These are phyloP conservation scores for Hammondia hammondi DNA, from an alignment of 169 alveolate species.

Conservation along the genomic window DNA sequence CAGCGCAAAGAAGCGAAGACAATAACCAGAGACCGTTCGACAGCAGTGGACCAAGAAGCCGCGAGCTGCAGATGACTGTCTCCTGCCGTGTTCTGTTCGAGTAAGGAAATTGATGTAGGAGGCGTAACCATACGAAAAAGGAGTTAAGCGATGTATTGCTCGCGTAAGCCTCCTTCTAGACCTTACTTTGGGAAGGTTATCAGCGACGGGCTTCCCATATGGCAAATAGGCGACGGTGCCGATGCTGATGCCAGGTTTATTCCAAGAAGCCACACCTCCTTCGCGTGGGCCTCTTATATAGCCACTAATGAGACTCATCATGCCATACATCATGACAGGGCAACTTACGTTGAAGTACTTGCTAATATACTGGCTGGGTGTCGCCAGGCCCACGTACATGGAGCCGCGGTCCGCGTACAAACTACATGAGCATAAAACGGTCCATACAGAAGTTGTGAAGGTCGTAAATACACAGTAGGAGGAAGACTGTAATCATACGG, in stretches of 20 bases:
- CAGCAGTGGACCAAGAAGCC: too few species aligned
- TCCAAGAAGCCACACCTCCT: neutral
- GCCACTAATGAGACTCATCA: neutral
- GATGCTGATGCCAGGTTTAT: neutral
- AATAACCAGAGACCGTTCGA: too few species aligned
- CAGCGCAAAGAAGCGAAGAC: too few species aligned
- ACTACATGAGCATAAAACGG: neutral
- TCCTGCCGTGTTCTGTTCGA: too few species aligned
- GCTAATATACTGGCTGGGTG: neutral
- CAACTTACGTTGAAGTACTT: constrained; percentile 2
- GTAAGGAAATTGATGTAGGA: too few species aligned
- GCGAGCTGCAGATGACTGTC: too few species aligned
- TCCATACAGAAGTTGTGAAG: too few species aligned
- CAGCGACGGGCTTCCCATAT: neutral
- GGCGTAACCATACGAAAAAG: too few species aligned
- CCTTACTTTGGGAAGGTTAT: constrained; percentile 12
- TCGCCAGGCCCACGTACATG: constrained; percentile 26
- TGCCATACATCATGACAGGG: constrained; percentile 43
- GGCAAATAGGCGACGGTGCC: constrained; percentile 22
- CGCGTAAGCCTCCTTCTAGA: neutral
- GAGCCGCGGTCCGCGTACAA: neutral
- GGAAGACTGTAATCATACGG: too few species aligned
- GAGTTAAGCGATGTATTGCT: neutral
- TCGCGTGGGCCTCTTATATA: neutral
- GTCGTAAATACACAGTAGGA: too few species aligned